phyloP scores from a whole-genome alignment of 2,329 filamentous ascomycete genomes.

The Incumbomyces delicatus region DNA sequence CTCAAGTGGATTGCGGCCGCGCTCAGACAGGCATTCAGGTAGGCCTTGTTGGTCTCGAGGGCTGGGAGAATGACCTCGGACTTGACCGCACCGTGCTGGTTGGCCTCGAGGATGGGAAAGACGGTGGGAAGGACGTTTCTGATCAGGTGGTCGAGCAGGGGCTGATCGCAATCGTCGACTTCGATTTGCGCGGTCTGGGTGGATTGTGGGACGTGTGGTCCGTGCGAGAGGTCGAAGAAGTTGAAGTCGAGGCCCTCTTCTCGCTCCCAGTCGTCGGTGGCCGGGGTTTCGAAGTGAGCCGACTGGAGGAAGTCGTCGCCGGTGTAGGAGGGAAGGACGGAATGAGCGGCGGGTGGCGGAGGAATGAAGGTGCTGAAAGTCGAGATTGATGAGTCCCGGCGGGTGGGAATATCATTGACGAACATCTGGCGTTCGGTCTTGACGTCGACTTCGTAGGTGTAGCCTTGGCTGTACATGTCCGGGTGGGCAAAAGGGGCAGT shows the following conservation, averaged over 20 bases:
- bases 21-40: conserved; percentile 91
- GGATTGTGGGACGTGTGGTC: conserved; percentile 44
- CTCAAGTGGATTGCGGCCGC: conserved; percentile 89
- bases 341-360: conserved; percentile 50
- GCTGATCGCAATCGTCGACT: conserved; percentile 78
- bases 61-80: conserved; percentile 78
- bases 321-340: conserved; percentile 52
- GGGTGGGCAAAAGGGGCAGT: conserved; percentile 45
- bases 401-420: conserved; percentile 77
- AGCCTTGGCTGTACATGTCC: conserved; percentile 43
- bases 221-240: conserved; percentile 74
- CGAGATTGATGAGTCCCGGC: conserved; percentile 77
- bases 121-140: conserved; percentile 77
- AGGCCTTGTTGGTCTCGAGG: conserved; percentile 82
- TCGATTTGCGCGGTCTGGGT: conserved; percentile 49
- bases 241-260: conserved; percentile 62
- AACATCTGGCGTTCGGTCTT: conserved; percentile 93
- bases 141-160: conserved; percentile 82
- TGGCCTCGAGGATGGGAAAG: conserved; percentile 85
- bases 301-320: conserved; percentile 63
- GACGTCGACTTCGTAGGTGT: conserved; percentile 87
- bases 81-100: conserved; percentile 72
- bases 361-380: conserved; percentile 90
- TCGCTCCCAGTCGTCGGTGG: conserved; percentile 52
- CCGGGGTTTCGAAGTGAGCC: conserved; percentile 57